Base-by-base conservation (phyloP, 2,329 filamentous ascomycete genomes). In the Allantophomopsis lycopodina region DNA sequence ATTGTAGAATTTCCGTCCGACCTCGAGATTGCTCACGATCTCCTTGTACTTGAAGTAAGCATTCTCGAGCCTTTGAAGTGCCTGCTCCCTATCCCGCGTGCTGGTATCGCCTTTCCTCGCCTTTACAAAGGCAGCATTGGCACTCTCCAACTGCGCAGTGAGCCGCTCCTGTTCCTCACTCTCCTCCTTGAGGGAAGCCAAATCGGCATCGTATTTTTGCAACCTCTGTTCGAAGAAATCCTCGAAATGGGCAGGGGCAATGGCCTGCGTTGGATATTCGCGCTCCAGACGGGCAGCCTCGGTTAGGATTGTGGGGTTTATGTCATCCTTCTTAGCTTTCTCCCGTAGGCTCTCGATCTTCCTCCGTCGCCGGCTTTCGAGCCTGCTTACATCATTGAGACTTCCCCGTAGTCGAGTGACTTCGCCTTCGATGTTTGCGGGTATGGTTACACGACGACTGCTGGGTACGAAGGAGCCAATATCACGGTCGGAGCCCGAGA, bases 41-140 rank as follows among this genome's bases (percentile, higher is more conserved):
- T 98, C 89, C 61, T 94, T 94, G 65, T 96, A 96, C 61, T 89
- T 93, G 59, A 87, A 78, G 56, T 94, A 96, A 1, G 86, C 89
- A 46, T 83, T 87, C 58, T 96, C 89, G 8, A 98, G 66, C 45
- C 73, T 77, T 59, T 98, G 91, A 37, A 98, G 62, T 0, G 86
- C 87, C 48, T 82, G 73, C 56, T 96, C 89, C 12, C 91, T 76
- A 54, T 94, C 87, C 44, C 69, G 72, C 2, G 69, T 73, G 5
- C 73, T 75, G 0, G 70, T 68, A 35, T 71, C 71, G 13, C 65
- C 64, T 28, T 67, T 67, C n/a, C 66, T 83, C 3, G 79, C 76
- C 32, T 68, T 71, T 39, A 84, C 73, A 50, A 96, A 95, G 14
- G 81, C 78, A 12, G 73, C 72, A 55, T 94, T 93, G 5, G 83